Conservation (phyloP, 179 eudicot genomes). For the Nepenthes alata region DNA sequence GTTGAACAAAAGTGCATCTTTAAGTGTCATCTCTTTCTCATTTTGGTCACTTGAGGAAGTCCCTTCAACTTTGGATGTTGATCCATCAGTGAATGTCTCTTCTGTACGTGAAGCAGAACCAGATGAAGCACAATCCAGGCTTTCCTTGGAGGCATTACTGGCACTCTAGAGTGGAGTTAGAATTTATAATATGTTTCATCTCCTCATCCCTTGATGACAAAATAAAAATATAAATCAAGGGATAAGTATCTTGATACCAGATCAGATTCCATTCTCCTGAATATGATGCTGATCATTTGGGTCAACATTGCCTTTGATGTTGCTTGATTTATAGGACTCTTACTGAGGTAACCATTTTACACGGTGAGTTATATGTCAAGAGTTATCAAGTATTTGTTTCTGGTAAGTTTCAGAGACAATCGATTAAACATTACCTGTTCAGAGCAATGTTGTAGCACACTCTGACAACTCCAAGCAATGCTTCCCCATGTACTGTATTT, state of each 20-base stretch:
- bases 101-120: slow-evolving; percentile 27
- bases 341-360: slow-evolving; percentile 39
- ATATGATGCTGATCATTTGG: slow-evolving; percentile 88
- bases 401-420: too few species aligned
- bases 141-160: slow-evolving; percentile 19
- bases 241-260: slow-evolving; percentile 30
- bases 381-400: too few species aligned
- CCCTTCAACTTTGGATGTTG: slow-evolving; percentile 36
- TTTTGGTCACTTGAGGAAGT: slow-evolving; percentile 28
- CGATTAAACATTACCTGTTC: slow-evolving; percentile 50
- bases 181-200: slow-evolving; percentile 6
- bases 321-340: slow-evolving; percentile 91
- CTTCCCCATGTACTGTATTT: slow-evolving; percentile 87
- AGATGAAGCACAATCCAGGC: slow-evolving; percentile 32
- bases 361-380: slow-evolving; percentile 4
- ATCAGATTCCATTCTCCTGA: slow-evolving; percentile 93
- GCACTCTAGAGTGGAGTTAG: slow-evolving; percentile 19
- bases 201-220: slow-evolving; percentile 8
- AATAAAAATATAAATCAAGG: not conserved
- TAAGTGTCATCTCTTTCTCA: slow-evolving; percentile 39
- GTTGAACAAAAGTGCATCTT: slow-evolving; percentile 39
- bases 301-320: slow-evolving; percentile 98
- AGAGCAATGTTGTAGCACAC: slow-evolving; percentile 94
- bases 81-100: slow-evolving; percentile 25
- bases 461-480: slow-evolving; percentile 81